Percentiles rank a stretch among this genome's conserved stretches.
These are phyloP conservation scores for Trichoderma reesei DNA, from an alignment of 495 filamentous ascomycete species.

Conservation along the genomic window DNA sequence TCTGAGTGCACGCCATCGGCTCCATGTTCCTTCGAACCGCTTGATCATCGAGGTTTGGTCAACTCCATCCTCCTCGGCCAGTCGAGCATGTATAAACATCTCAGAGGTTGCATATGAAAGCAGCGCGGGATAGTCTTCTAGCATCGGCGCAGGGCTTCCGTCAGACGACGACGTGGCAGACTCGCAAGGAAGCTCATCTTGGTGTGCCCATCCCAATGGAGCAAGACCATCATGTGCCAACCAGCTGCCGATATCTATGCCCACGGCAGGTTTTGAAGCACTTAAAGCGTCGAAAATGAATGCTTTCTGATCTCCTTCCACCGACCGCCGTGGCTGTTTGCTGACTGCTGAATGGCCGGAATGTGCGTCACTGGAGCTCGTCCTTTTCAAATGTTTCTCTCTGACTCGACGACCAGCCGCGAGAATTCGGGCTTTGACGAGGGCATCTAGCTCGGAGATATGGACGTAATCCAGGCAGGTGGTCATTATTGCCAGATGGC, in stretches of 20 bases:
- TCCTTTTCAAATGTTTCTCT: not conserved
- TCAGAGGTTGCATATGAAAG: constrained; percentile 8
- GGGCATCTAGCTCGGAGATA: constrained; percentile 13
- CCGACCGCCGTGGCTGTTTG: too few species aligned
- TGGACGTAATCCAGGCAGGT: constrained; percentile 15
- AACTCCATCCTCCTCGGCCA: constrained; percentile 1
- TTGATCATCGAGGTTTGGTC: not conserved
- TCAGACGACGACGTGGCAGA: not conserved
- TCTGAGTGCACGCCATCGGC: not conserved
- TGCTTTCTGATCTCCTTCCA: too few species aligned
- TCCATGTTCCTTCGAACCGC: not conserved
- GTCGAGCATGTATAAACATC: constrained; percentile 12
- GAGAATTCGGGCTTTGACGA: constrained; percentile 5
- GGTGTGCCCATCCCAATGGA: not conserved
- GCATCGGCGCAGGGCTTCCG: not conserved
- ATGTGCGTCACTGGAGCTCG: not conserved
- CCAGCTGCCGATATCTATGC: not conserved
- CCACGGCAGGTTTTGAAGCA: not conserved
- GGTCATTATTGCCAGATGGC: constrained; percentile 13
- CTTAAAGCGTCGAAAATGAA: too few species aligned
- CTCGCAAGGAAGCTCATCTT: not conserved
- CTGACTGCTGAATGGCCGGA: not conserved
- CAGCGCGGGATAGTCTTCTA: constrained; percentile 15
- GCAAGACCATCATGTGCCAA: not conserved
- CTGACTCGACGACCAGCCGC: not conserved